Evolutionary conservation across 164 flowering plant genomes (phyloP), one percentile per base, ranked within the genome.

Genomic region (Echeveria elegans): DNA sequence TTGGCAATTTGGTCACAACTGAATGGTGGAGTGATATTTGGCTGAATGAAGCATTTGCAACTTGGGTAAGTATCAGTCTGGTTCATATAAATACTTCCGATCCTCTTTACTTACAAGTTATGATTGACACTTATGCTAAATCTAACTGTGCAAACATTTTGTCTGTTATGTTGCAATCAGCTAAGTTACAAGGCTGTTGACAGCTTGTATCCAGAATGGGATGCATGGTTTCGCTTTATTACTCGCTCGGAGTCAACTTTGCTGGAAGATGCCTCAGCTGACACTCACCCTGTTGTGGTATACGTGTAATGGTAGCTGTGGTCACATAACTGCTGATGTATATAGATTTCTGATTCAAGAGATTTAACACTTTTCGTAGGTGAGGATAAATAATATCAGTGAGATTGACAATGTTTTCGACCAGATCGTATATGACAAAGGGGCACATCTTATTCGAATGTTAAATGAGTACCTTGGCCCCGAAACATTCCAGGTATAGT

Each of bases 41-140:
- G 65, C 65, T 63, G 16, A 63, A 63, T 37, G 65, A 63, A 34
- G 65, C 26, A 31, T 93, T 93, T 74, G 98, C 97, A 61, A 88
- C 97, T 65, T 93, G 98, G 98, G 98, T 90, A 83, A 7, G n/a
- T n/a, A n/a, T n/a, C n/a, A n/a, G n/a, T n/a, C n/a, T n/a, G n/a
- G n/a, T n/a, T n/a, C n/a, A n/a, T n/a, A n/a, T n/a, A n/a, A n/a
- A n/a, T n/a, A n/a, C n/a, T n/a, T n/a, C n/a, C n/a, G n/a, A n/a
- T n/a, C n/a, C n/a, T n/a, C n/a, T n/a, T n/a, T n/a, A n/a, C n/a
- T n/a, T n/a, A n/a, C n/a, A n/a, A n/a, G n/a, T n/a, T n/a, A n/a
- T n/a, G n/a, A n/a, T n/a, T n/a, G n/a, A n/a, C n/a, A n/a, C n/a
- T n/a, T n/a, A n/a, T n/a, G n/a, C n/a, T n/a, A n/a, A 19, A 50